Base-by-base conservation (phyloP, 164 flowering plant species). In the Saururus chinensis region DNA sequence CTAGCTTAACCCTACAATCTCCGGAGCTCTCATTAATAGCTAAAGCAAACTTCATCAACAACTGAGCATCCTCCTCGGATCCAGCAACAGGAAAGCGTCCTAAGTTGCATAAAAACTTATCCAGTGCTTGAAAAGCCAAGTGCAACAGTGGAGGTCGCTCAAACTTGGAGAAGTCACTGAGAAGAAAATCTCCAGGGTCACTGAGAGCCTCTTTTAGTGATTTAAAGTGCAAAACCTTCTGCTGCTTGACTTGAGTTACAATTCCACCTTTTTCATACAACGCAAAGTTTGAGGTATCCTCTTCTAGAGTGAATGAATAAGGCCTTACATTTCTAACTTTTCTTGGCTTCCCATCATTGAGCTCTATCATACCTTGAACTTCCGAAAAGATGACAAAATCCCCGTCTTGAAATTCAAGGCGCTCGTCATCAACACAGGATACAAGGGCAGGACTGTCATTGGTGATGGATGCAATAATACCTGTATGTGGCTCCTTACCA, bases 371-470 rank as follows among this genome's bases (percentile, higher is more conserved):
- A 53, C 97, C 97, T 5, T 77, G 80, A 22, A 87, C 85, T 74
- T 89, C 97, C 51, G 95, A 87, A 74, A 89, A 89, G 22, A 84
- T 79, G 75, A 87, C 95, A 66, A 85, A 66, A 76, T 89, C 97
- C 48, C 92, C 97, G 80, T 89, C 96, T 69, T 89, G 85, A 75
- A 89, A 89, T 70, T 84, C 95, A 35, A 87, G 82, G 67, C 89
- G 77, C 61, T 87, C 96, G 71, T 89, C 95, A 74, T 89, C 95
- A 65, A 89, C 86, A 73, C 89, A 89, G 9, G 95, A 75, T 13
- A 89, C 80, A 40, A 87, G 82, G 14, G 95, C 85, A 62, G 95
- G 88, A 61, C 75, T 80, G 67, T 84, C 92, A 75, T 87, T 89
- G 80, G 85, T 82, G 57, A 89, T 82, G 55, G 95, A 89, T 48